Evolutionary conservation across 306 rosid genomes (phyloP).

Genomic region (Prunus mira): DNA sequence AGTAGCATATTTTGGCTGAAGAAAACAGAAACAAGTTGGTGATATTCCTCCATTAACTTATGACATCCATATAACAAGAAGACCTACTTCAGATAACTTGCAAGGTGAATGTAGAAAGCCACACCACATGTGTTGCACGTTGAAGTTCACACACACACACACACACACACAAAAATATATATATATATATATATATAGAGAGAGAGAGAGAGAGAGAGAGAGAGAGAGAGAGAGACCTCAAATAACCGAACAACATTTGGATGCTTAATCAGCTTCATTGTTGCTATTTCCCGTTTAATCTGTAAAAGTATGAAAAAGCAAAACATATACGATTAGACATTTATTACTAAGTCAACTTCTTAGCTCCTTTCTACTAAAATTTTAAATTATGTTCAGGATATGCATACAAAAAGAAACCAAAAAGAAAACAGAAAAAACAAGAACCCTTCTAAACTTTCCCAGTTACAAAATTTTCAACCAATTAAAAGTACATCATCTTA

Average conservation of each 20-base stretch:
- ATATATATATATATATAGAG: no score
- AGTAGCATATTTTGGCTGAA: background rate
- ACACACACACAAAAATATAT: background rate
- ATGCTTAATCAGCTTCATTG: conserved; percentile 95
- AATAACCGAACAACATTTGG: conserved; percentile 81
- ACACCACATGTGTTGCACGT: background rate
- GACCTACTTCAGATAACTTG: background rate
- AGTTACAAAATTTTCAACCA: background rate
- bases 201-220: background rate
- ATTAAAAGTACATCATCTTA: background rate
- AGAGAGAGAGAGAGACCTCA: conserved; percentile 51
- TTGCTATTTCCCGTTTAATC: conserved; percentile 91
- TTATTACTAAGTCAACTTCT: background rate
- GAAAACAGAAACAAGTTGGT: background rate
- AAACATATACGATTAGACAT: no score
- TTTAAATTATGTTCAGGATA: no score
- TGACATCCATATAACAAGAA: background rate
- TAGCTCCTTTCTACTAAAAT: no score
- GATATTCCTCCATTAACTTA: background rate
- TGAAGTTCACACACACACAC: background rate
- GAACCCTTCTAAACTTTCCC: background rate
- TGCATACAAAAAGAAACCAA: no score
- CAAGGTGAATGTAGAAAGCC: background rate
- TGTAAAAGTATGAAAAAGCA: conserved; percentile 26
- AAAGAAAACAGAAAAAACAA: background rate